A percentile compares a stretch with the other conserved stretches of the same genome.
Evolutionary conservation across 2,329 filamentous ascomycete genomes (phyloP).

Genomic region (Alternaria gansuensis): DNA sequence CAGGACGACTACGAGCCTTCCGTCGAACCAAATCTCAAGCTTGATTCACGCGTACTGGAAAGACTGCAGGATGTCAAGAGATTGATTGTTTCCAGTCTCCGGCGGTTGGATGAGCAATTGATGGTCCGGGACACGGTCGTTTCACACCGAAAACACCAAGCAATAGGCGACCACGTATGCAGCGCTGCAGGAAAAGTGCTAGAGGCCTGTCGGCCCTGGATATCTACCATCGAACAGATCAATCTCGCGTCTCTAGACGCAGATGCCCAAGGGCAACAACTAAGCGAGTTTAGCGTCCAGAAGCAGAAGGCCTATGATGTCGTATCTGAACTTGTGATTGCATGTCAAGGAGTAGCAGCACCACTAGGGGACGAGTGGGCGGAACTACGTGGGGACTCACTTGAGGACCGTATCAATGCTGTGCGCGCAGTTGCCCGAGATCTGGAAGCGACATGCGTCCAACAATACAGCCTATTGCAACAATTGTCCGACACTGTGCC

Average conservation of each 20-base stretch:
- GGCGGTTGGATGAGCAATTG: conserved; percentile 86
- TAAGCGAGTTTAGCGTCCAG: conserved; percentile 86
- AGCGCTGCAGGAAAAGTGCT: conserved; percentile 79
- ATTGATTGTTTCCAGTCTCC: conserved; percentile 83
- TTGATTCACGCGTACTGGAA: conserved; percentile 82
- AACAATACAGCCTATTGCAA: conserved; percentile 87
- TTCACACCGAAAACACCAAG: conserved; percentile 77
- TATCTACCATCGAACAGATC: conserved; percentile 88
- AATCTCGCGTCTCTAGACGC: conserved; percentile 82
- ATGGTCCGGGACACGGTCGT: conserved; percentile 81
- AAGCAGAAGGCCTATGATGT: conserved; percentile 96
- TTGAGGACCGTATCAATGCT: conserved; percentile 85
- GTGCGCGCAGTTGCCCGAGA: conserved; percentile 80
- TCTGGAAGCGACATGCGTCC: conserved; percentile 84
- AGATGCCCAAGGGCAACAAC: conserved; percentile 81
- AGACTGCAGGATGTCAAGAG: conserved; percentile 86
- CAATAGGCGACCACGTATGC: conserved; percentile 84
- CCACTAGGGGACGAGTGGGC: conserved; percentile 96
- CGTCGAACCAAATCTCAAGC: conserved; percentile 73
- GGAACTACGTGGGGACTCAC: conserved; percentile 85
- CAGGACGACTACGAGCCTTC: conserved; percentile 81
- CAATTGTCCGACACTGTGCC: conserved; percentile 84
- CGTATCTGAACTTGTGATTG: conserved; percentile 85
- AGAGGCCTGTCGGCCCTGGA: conserved; percentile 89
- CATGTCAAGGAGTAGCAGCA: conserved; percentile 89